Evolutionary conservation across 1,139 yeast genomes (phyloP).

Genomic region (Candida pseudoviswanathii): DNA sequence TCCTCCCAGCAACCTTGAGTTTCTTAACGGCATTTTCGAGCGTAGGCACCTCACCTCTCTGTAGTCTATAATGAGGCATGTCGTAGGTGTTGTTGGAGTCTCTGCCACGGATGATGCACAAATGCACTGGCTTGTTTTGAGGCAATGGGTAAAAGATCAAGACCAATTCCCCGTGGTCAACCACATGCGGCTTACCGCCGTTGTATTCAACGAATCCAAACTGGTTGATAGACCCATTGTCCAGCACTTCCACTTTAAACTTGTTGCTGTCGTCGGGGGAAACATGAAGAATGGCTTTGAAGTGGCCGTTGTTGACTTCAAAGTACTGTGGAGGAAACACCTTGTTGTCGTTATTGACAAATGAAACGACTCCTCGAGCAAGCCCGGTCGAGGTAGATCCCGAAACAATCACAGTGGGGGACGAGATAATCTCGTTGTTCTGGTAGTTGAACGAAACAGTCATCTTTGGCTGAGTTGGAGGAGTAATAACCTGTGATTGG

Average conservation of each 20-base stretch:
- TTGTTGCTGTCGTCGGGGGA: constrained; percentile 61
- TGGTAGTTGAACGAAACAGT: constrained; percentile 37
- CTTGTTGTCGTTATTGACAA: constrained; percentile 41
- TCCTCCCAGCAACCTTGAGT: constrained; percentile 79
- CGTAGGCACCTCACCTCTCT: constrained; percentile 65
- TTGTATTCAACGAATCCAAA: constrained; percentile 33
- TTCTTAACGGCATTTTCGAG: constrained; percentile 75
- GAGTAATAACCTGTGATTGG: too few relatives aligned
- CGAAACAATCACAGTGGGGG: constrained; percentile 42
- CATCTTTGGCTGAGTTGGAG: constrained; percentile 16
- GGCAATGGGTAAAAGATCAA: constrained; percentile 60
- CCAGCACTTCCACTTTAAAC: constrained; percentile 32
- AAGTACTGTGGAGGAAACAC: constrained; percentile 71
- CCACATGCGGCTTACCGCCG: constrained; percentile 19
- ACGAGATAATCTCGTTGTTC: constrained; percentile 42
- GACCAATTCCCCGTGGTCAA: constrained; percentile 28
- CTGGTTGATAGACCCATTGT: constrained; percentile 27
- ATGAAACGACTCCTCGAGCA: constrained; percentile 30
- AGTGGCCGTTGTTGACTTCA: constrained; percentile 69
- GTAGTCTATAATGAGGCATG: constrained; percentile 59
- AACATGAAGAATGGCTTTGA: constrained; percentile 75
- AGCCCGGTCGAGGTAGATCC: constrained; percentile 28
- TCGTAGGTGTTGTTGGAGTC: constrained; percentile 80
- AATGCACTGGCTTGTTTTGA: constrained; percentile 77
- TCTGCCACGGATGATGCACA: constrained; percentile 73